A percentile compares a stretch with the other conserved stretches of the same genome.
Conservation (phyloP, 108 stramenopile genomes). For the Pseudonitzschia multistriata region DNA sequence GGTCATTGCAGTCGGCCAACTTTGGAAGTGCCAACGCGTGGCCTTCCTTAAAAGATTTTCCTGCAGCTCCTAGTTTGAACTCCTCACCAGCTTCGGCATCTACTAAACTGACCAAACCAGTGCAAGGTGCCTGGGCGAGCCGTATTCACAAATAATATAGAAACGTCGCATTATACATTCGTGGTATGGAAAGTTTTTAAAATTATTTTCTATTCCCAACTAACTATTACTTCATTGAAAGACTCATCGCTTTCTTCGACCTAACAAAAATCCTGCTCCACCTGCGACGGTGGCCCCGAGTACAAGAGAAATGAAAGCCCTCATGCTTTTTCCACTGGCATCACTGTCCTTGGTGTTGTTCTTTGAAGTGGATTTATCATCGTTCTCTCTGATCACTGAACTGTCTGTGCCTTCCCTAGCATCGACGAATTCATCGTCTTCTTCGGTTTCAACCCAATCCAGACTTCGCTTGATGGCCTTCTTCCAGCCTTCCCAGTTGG, state of each 20-base stretch:
- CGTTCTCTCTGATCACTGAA: background rate
- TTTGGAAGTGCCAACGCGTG: background rate
- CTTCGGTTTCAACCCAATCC: conserved; percentile 64
- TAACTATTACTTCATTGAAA: background rate
- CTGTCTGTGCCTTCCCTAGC: background rate
- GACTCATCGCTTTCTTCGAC: background rate
- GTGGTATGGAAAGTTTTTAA: background rate
- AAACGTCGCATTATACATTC: background rate
- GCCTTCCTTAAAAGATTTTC: conserved; percentile 40
- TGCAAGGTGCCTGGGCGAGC: conserved; percentile 12
- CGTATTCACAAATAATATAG: background rate
- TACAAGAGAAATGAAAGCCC: background rate
- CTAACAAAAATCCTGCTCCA: background rate
- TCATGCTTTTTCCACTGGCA: too few relatives aligned
- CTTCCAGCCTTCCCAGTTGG: conserved; percentile 81
- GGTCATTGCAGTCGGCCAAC: background rate
- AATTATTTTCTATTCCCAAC: background rate
- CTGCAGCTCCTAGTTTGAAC: conserved; percentile 6
- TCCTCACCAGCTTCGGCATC: background rate
- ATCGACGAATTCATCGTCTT: background rate
- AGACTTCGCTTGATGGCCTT: conserved; percentile 87
- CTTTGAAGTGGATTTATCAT: background rate
- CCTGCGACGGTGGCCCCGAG: background rate
- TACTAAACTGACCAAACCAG: background rate
- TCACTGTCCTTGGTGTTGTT: background rate